Base-by-base conservation (phyloP, 2,329 filamentous ascomycete species). In the Purpureocillium lavendulum region DNA sequence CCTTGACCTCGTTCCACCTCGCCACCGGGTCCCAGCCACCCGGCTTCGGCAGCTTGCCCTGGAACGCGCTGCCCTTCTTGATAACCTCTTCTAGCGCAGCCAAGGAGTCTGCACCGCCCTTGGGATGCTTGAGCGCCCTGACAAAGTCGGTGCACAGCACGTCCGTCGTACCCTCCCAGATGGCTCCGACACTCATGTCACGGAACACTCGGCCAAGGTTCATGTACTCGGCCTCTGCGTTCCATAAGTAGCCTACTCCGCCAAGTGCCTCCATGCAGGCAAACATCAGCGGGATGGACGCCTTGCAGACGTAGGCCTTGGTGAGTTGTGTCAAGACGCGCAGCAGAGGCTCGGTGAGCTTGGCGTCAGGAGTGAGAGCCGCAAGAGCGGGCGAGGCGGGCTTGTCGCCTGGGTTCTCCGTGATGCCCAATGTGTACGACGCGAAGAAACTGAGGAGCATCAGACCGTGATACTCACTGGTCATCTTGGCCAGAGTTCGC, bases 101-200 rank as follows among this genome's bases (percentile, higher is more conserved):
- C 3, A 70, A 43, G 28, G 57, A 60, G 9, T 55, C 58, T 10
- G 40, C 49, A 4, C 62, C 69, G 1, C 44, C 54, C 17, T 56
- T 56, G 1, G 65, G 56, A 28, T 73, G 67, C 44, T 71, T 72
- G 32, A 75, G 41, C 0, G 68, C 66, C 15, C 69, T 55, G 12
- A 73, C 44, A 13, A 70, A 62, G 43, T 73, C 72, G 1, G 64
- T 66, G 4, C 76, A 75, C 40, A 87, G 65, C 6, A 87, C 79
- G 49, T 85, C 81, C 0, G 81, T 84, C 0, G 83, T 87, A 1
- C 82, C 80, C 56, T 84, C 81, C 79, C 80, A 84, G 36, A 87
- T 85, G 12, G 74, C 70, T 37, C 76, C 61, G 3, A 85, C 82
- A 7, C 61, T 66, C 2, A 71, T 75, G 49, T 87, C 82, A 7